Percentiles rank a stretch among this genome's conserved stretches.
Conservation (phyloP, 495 filamentous ascomycete genomes). For the Aspergillus bridgeri region DNA sequence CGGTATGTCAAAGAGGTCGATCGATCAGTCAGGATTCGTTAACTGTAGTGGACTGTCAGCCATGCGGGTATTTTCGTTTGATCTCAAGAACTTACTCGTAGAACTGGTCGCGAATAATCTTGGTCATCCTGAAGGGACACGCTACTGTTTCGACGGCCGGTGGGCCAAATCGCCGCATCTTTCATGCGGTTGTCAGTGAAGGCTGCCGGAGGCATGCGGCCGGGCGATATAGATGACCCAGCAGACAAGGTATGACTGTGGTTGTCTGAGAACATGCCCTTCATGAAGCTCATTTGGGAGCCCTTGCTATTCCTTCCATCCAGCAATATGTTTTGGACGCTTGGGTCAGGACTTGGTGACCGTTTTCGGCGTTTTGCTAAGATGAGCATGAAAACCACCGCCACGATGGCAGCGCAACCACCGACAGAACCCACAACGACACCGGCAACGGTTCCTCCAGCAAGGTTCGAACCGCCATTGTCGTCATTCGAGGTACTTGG, state of each 20-base stretch:
- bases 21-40: slow-evolving; percentile 50
- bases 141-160: slow-evolving; percentile 48
- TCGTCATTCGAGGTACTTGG: slow-evolving; percentile 14
- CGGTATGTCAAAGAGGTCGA: slow-evolving; percentile 5
- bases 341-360: slow-evolving; percentile 31
- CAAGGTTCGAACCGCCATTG: slow-evolving; percentile 25
- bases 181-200: slow-evolving; percentile 48
- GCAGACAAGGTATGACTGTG: slow-evolving; percentile 41
- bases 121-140: slow-evolving; percentile 53
- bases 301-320: slow-evolving; percentile 44
- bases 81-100: slow-evolving; percentile 41
- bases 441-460: slow-evolving; percentile 43
- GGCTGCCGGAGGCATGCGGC: slow-evolving; percentile 22
- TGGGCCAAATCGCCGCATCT: slow-evolving; percentile 40
- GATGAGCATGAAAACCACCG: slow-evolving; percentile 39
- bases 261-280: slow-evolving; percentile 35
- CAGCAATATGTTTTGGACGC: slow-evolving; percentile 29
- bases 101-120: slow-evolving; percentile 56
- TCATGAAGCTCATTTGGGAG: slow-evolving; percentile 46
- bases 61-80: not conserved
- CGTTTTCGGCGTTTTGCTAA: slow-evolving; percentile 40
- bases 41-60: slow-evolving; percentile 37
- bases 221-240: slow-evolving; percentile 23
- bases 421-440: slow-evolving; percentile 50
- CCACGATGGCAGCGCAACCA: slow-evolving; percentile 38